Percentiles rank a stretch among this genome's conserved stretches.
phyloP scores from a whole-genome alignment of 139 green algal species.

The Chlamydomonas urium region DNA sequence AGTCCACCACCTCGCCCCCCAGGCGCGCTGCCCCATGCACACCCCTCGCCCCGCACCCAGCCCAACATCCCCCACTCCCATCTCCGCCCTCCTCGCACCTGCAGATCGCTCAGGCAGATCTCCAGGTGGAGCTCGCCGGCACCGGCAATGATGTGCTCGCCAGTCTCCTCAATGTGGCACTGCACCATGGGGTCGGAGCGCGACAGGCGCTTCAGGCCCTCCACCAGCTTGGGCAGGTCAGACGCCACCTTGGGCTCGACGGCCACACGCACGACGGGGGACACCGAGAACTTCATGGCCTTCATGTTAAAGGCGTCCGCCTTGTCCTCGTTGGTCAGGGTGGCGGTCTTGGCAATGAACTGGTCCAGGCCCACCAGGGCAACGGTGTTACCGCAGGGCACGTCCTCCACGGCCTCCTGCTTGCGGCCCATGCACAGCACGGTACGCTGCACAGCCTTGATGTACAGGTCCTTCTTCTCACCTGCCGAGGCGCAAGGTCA shows the following conservation, averaged over 20 bases:
- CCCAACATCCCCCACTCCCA: no score
- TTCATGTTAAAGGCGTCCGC: slow-evolving; percentile 95
- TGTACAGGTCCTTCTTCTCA: slow-evolving; percentile 98
- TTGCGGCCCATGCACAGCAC: slow-evolving; percentile 98
- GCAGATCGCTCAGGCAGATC: slow-evolving; percentile 99
- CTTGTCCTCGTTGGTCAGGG: slow-evolving; percentile 80
- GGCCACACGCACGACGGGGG: slow-evolving; percentile 82
- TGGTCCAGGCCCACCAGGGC: slow-evolving; percentile 97
- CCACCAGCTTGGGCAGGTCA: slow-evolving; percentile 98
- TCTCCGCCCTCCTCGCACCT: no score
- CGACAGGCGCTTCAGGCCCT: slow-evolving; percentile 96
- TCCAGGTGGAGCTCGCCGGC: slow-evolving; percentile 96
- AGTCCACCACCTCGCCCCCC: no score
- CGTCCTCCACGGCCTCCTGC: slow-evolving; percentile 97
- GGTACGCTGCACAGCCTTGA: slow-evolving; percentile 98
- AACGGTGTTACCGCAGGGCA: slow-evolving; percentile 98
- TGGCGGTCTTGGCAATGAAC: slow-evolving; percentile 99
- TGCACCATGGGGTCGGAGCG: slow-evolving; percentile 99
- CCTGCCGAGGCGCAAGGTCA: slow-evolving; percentile 14
- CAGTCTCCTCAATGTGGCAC: slow-evolving; percentile 97
- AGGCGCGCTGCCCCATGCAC: no score
- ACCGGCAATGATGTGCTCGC: slow-evolving; percentile 98
- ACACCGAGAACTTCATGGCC: slow-evolving; percentile 99
- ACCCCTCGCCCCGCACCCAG: no score
- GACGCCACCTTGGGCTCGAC: slow-evolving; percentile 84